A percentile compares a stretch with the other conserved stretches of the same genome.
phyloP scores from a whole-genome alignment of 108 stramenopile species.

The Fragilaria crotonensis region DNA sequence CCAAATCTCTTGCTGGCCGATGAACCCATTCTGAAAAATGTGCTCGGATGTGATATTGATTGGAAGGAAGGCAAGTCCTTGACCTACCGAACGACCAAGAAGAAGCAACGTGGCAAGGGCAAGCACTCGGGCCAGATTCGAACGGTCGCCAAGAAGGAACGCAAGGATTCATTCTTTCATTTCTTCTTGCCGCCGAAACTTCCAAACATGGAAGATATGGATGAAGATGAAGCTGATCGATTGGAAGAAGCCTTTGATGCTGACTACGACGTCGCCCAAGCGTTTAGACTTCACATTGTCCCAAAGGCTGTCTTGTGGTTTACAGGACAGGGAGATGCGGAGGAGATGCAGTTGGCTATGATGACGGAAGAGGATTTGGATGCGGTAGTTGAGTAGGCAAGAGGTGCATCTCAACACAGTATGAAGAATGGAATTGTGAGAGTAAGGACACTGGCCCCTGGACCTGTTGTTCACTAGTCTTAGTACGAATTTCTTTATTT shows the following conservation, averaged over 20 bases:
- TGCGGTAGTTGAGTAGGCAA: neutral
- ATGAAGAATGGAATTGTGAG: neutral
- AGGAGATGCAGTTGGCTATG: constrained; percentile 19
- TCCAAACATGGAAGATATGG: constrained; percentile 54
- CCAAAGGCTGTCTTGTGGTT: constrained; percentile 91
- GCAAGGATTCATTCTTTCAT: constrained; percentile 85
- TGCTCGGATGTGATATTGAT: constrained; percentile 70
- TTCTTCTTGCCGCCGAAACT: constrained; percentile 78
- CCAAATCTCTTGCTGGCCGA: constrained; percentile 87
- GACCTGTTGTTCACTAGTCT: no score
- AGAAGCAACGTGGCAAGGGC: constrained; percentile 85
- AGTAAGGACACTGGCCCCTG: neutral
- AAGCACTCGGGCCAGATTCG: constrained; percentile 77
- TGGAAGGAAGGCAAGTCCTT: constrained; percentile 76
- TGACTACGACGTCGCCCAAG: constrained; percentile 91
- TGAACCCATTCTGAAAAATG: constrained; percentile 87
- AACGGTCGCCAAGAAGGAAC: constrained; percentile 60
- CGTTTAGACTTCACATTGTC: constrained; percentile 78
- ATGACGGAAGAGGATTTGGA: constrained; percentile 1
- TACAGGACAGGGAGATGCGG: constrained; percentile 74
- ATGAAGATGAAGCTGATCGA: constrained; percentile 76
- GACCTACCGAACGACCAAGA: constrained; percentile 50
- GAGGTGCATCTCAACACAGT: neutral
- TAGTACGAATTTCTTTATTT: no score
- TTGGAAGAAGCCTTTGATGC: constrained; percentile 77